A percentile compares a stretch with the other conserved stretches of the same genome.
Conservation (phyloP, 1,284 basidiomycete species). For the Ustilago vetiveriae region DNA sequence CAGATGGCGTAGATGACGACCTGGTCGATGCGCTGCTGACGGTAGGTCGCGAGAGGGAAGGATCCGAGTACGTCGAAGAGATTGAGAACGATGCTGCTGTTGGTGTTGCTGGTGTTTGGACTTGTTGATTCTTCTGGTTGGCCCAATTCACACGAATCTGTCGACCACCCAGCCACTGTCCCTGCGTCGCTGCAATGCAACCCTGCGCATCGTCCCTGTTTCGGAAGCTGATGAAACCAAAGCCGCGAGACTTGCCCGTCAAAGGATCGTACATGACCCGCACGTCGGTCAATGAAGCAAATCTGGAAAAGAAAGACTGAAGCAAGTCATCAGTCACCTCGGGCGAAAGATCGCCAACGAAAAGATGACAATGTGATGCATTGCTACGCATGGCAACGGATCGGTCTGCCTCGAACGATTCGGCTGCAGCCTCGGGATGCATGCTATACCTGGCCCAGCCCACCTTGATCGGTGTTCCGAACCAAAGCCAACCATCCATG, state of each 20-base stretch:
- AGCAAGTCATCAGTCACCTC: slow-evolving; percentile 98
- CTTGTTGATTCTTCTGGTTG: slow-evolving; percentile 94
- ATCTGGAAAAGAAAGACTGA: slow-evolving; percentile 91
- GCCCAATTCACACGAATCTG: slow-evolving; percentile 99
- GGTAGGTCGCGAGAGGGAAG: neutral
- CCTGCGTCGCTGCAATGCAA: slow-evolving; percentile 98
- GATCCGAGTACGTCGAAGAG: neutral
- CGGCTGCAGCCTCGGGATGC: slow-evolving; percentile 27
- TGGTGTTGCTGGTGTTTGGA: slow-evolving; percentile 52
- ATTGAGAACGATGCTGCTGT: neutral
- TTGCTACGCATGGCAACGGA: slow-evolving; percentile 74
- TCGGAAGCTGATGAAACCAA: slow-evolving; percentile 90
- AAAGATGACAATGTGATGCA: slow-evolving; percentile 86
- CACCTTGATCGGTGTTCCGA: slow-evolving; percentile 76
- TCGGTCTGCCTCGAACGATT: neutral
- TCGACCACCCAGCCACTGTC: slow-evolving; percentile 96
- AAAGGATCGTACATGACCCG: slow-evolving; percentile 99
- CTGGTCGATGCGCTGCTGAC: neutral
- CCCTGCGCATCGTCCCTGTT: slow-evolving; percentile 98
- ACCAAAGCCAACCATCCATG: slow-evolving; percentile 96
- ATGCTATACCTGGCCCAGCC: slow-evolving; percentile 61
- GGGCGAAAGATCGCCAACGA: slow-evolving; percentile 95
- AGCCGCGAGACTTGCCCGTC: slow-evolving; percentile 94
- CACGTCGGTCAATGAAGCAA: slow-evolving; percentile 93
- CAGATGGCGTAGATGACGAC: neutral